Conservation (phyloP, 352 stramenopile genomes). For the Globisporangium parvum region DNA sequence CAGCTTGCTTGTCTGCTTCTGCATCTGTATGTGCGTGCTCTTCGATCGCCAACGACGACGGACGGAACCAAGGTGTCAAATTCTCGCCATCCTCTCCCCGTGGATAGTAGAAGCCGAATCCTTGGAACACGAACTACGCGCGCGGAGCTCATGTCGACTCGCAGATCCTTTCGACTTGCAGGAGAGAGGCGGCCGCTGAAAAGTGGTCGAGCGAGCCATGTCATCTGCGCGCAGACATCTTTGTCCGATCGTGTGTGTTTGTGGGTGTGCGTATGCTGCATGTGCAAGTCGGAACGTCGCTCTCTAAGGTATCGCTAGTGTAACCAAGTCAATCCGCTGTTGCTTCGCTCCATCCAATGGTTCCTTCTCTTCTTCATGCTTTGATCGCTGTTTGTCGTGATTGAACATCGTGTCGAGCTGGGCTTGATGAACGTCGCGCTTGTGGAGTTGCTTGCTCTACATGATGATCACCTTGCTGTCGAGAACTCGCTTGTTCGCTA, state of each 20-base stretch:
- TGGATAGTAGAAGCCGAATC: slow-evolving; percentile 85
- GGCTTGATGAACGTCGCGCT: no score
- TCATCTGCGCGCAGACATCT: slow-evolving; percentile 28
- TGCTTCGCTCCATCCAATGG: no score
- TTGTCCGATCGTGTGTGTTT: not conserved
- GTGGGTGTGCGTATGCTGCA: not conserved
- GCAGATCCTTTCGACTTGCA: slow-evolving; percentile 25
- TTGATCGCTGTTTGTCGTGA: no score
- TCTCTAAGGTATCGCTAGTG: no score
- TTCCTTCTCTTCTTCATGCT: no score
- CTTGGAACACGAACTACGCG: slow-evolving; percentile 61
- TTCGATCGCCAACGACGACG: not conserved
- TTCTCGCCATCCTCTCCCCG: slow-evolving; percentile 63
- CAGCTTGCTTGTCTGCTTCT: not conserved
- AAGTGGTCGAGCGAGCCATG: slow-evolving; percentile 47
- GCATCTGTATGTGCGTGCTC: not conserved
- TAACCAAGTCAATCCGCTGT: no score
- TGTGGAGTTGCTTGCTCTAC: no score
- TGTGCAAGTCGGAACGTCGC: no score
- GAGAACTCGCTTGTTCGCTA: no score
- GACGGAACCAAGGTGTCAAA: slow-evolving; percentile 88
- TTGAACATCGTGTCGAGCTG: no score
- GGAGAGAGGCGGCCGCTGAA: slow-evolving; percentile 51
- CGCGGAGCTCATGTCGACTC: slow-evolving; percentile 11
- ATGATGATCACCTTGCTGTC: no score